Evolutionary conservation across 75 land plant species (phyloP).

Genomic region (Adiantum capillusveneris): DNA sequence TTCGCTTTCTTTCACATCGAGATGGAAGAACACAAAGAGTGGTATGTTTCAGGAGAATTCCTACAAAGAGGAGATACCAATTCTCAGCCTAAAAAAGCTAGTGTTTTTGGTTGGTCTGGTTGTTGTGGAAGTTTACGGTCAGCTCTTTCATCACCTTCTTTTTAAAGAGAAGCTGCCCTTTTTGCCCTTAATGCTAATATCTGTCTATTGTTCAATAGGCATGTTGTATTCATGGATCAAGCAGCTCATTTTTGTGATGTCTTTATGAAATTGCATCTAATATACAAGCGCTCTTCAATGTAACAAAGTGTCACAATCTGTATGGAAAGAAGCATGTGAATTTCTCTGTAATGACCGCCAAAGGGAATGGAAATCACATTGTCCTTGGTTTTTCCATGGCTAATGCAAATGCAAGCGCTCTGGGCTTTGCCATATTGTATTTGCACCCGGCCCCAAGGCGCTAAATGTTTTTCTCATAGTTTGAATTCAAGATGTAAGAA

Average conservation of each 20-base stretch:
- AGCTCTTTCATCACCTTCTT: constrained; percentile 54
- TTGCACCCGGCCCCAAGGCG: too few relatives aligned
- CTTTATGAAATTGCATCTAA: too few relatives aligned
- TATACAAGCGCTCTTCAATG: too few relatives aligned
- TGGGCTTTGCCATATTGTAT: too few relatives aligned
- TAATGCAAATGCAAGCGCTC: too few relatives aligned
- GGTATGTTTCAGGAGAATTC: background rate
- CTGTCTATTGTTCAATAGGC: constrained; percentile 71
- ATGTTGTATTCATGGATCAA: constrained; percentile 70
- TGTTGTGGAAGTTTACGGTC: constrained; percentile 64
- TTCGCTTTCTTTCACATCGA: constrained; percentile 23
- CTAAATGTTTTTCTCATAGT: too few relatives aligned
- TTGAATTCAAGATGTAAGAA: too few relatives aligned
- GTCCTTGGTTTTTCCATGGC: too few relatives aligned
- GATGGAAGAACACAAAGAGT: background rate
- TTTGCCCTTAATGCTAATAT: constrained; percentile 79
- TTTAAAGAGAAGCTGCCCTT: constrained; percentile 58
- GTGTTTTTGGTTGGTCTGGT: constrained; percentile 56
- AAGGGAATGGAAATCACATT: too few relatives aligned
- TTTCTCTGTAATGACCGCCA: too few relatives aligned
- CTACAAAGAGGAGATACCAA: background rate
- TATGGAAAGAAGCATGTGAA: too few relatives aligned
- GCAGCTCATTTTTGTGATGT: constrained; percentile 36
- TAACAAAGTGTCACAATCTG: too few relatives aligned
- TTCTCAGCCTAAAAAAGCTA: constrained; percentile 7